Base-by-base conservation (phyloP, 2,329 filamentous ascomycete species). In the Verticillium dahliae region DNA sequence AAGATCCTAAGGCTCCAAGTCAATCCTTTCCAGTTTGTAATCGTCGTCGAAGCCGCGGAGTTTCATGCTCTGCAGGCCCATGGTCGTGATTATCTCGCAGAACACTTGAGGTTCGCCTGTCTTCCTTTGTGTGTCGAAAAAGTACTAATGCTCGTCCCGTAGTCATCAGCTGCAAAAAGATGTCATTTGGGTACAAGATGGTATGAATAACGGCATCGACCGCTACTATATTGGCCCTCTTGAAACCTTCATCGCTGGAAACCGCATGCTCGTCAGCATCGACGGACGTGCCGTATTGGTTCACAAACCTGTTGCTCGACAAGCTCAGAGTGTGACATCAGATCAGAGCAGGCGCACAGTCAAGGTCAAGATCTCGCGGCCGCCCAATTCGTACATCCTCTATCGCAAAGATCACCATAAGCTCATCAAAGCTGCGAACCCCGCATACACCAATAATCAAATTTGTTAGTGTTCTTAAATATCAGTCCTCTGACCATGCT, bases 381-480 rank as follows among this genome's bases (percentile, higher is more conserved):
- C 72, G 3, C 65, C 67, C 39, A 75, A 75, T 56, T 66, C 67
- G 35, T 75, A 69, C 68, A 74, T 74, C 54, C 64, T 75, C 2
- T 75, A 74, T 57, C 71, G 72, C 13, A 68, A 71, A 34, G 63
- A 69, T 6, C 69, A 69, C 13, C 69, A 67, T 3, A 63, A 64
- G 11, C 63, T 68, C 31, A 59, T 75, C 31, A 66, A 62, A 11
- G 60, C 66, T 13, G 60, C 61, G 7, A 62, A 69, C 57, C 67
- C 69, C 6, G 64, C 63, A 0, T 65, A 71, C n/a, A 71, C 69
- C 6, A 69, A 69, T 3, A 65, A 66, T 1, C 71, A 77, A 58
- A 78, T 79, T 56, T 78, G 75, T 78, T 67, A 73, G 75, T 70
- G n/a, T 6, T 34, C 5, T 54, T 27, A 2, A 34, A 22, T 22